A percentile compares a stretch with the other conserved stretches of the same genome.
Evolutionary conservation across 352 stramenopile species (phyloP).

Genomic region (Thalassiosira hispida): DNA sequence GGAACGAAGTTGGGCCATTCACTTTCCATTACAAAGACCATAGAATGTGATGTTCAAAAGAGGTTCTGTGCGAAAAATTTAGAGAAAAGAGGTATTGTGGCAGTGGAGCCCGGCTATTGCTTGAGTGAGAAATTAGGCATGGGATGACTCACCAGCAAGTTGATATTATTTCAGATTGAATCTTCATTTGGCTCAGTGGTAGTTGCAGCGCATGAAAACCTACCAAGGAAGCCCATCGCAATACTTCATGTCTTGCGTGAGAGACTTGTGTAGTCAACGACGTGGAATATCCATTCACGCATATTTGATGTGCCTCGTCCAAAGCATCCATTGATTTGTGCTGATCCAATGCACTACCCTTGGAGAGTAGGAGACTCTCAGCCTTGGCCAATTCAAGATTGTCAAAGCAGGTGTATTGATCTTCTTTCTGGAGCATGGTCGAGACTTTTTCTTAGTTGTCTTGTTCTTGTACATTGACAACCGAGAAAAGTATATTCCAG

Average conservation of each 20-base stretch:
- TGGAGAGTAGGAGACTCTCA: background rate
- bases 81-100: background rate
- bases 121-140: no score
- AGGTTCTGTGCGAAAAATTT: background rate
- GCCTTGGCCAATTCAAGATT: constrained; percentile 31
- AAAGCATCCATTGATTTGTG: background rate
- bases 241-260: constrained; percentile 70
- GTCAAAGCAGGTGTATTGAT: constrained; percentile 32
- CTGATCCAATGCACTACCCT: no score
- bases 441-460: constrained; percentile 25
- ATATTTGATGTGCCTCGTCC: constrained; percentile 40
- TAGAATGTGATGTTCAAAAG: constrained; percentile 39
- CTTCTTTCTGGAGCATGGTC: constrained; percentile 33
- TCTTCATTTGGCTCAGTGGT: constrained; percentile 7
- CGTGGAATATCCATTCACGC: constrained; percentile 42
- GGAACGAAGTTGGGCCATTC: constrained; percentile 29
- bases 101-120: background rate
- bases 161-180: constrained; percentile 42
- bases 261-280: constrained; percentile 78
- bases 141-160: constrained; percentile 15
- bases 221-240: constrained; percentile 75
- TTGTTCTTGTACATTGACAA: background rate
- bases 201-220: constrained; percentile 56
- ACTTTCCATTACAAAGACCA: constrained; percentile 33
- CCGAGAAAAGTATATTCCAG: background rate